A percentile compares a stretch with the other conserved stretches of the same genome.
These are phyloP conservation scores for Neurospora tetraspora DNA, from an alignment of 495 filamentous ascomycete species.

Conservation along the genomic window DNA sequence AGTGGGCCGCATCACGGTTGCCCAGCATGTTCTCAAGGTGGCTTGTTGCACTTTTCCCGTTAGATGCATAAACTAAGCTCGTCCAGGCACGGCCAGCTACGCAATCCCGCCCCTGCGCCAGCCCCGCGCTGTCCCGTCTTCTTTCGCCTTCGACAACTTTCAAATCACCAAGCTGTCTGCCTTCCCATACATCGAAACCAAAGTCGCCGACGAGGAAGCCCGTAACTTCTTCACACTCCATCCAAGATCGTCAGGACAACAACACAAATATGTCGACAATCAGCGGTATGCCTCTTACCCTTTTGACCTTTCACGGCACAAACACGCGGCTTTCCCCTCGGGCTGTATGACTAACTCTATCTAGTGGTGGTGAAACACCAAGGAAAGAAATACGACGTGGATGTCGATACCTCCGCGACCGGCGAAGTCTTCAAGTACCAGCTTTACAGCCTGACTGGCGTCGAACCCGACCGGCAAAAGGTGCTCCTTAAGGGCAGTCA, in stretches of 20 bases:
- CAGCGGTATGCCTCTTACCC: slow-evolving; percentile 11
- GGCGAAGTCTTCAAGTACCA: slow-evolving; percentile 94
- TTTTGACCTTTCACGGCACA: not conserved
- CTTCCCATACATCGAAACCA: not conserved
- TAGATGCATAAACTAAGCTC: not conserved
- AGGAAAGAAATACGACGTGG: slow-evolving; percentile 88
- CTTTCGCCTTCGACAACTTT: slow-evolving; percentile 13
- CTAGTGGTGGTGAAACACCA: slow-evolving; percentile 88
- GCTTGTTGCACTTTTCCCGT: not conserved
- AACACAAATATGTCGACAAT: slow-evolving; percentile 17
- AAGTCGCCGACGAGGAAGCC: not conserved
- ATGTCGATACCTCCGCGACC: slow-evolving; percentile 72
- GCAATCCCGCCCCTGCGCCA: slow-evolving; percentile 7
- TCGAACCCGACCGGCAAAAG: slow-evolving; percentile 94
- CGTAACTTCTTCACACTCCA: not conserved
- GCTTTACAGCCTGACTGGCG: slow-evolving; percentile 86
- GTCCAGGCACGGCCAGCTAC: slow-evolving; percentile 4
- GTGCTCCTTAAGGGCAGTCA: slow-evolving; percentile 88
- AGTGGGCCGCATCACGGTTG: not conserved
- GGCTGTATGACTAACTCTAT: slow-evolving; percentile 6
- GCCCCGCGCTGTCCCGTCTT: slow-evolving; percentile 12
- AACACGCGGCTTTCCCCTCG: not conserved
- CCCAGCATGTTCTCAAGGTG: not conserved
- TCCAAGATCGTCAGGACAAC: not conserved
- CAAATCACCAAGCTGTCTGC: slow-evolving; percentile 1